Conservation (phyloP, 768 basidiomycete species). For the Phanerochaete carnosa region DNA sequence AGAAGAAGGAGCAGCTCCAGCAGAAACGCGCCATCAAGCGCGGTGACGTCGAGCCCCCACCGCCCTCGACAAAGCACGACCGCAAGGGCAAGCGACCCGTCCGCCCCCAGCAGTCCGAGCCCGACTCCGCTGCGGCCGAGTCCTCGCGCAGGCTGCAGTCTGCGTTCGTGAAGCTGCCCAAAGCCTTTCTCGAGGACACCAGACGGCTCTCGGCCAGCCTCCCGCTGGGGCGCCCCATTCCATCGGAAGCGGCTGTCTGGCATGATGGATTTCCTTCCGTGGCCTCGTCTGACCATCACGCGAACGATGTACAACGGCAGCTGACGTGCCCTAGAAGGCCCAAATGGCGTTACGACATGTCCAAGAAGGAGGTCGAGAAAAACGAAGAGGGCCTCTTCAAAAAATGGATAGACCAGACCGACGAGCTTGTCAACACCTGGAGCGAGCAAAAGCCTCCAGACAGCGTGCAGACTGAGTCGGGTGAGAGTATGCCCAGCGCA, state of each 20-base stretch:
- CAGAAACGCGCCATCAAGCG: constrained; percentile 84
- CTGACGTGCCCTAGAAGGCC: constrained; percentile 65
- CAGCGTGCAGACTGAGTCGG: not conserved
- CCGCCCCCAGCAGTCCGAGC: constrained; percentile 7
- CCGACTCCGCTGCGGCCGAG: constrained; percentile 29
- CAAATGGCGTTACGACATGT: constrained; percentile 84
- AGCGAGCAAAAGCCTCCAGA: not conserved
- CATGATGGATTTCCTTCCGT: not conserved
- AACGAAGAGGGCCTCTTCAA: constrained; percentile 86
- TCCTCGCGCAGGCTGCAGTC: constrained; percentile 60
- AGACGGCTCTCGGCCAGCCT: constrained; percentile 51
- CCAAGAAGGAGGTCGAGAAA: constrained; percentile 83
- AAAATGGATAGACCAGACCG: constrained; percentile 73
- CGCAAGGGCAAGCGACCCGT: constrained; percentile 18
- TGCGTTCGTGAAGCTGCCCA: constrained; percentile 61
- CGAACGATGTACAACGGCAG: not conserved
- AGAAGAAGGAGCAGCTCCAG: constrained; percentile 70
- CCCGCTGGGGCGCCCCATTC: constrained; percentile 56
- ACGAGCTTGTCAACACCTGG: constrained; percentile 55
- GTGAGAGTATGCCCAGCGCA: constrained; percentile 48
- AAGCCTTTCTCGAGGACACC: constrained; percentile 57
- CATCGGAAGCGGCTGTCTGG: constrained; percentile 14
- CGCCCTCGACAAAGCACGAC: constrained; percentile 35
- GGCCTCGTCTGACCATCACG: not conserved
- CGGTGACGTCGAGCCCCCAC: constrained; percentile 48